These are phyloP conservation scores for Glonium stellatum DNA, from an alignment of 495 filamentous ascomycete species.

Conservation along the genomic window DNA sequence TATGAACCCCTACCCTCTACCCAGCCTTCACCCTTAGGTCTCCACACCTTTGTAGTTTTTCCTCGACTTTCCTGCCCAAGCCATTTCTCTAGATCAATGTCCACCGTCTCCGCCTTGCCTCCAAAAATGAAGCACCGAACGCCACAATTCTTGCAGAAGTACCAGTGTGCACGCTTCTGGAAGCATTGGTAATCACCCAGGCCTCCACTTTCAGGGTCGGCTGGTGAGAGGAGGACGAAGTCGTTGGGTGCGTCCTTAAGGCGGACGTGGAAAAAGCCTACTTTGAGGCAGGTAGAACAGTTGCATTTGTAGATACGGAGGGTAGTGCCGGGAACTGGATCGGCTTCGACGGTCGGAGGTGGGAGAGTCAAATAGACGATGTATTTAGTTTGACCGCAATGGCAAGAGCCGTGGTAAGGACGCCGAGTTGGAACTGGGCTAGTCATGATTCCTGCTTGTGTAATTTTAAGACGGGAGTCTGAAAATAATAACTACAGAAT, in stretches of 20 bases:
- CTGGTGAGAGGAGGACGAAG: not conserved
- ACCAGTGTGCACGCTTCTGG: not conserved
- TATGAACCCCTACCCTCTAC: not conserved
- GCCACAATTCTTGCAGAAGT: conserved; percentile 10
- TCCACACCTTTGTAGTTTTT: not conserved
- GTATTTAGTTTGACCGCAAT: not conserved
- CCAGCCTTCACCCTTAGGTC: no score
- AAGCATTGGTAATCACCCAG: conserved; percentile 8
- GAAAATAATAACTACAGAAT: no score
- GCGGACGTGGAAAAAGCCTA: not conserved
- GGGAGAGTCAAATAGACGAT: not conserved
- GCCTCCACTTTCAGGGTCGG: not conserved
- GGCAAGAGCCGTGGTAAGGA: not conserved
- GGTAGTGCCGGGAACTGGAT: no score
- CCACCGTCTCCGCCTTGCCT: not conserved
- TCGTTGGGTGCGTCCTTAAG: not conserved
- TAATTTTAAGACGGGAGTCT: no score
- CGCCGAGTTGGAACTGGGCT: not conserved
- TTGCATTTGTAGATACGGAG: not conserved
- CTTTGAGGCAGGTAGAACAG: not conserved
- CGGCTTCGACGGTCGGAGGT: no score
- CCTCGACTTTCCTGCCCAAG: not conserved
- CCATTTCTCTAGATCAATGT: conserved; percentile 5
- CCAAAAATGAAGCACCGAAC: conserved; percentile 4
- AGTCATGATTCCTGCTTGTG: no score